Percentiles rank a stretch among this genome's conserved stretches.
phyloP scores from a whole-genome alignment of 306 rosid species.

The Coriaria nepalensis region DNA sequence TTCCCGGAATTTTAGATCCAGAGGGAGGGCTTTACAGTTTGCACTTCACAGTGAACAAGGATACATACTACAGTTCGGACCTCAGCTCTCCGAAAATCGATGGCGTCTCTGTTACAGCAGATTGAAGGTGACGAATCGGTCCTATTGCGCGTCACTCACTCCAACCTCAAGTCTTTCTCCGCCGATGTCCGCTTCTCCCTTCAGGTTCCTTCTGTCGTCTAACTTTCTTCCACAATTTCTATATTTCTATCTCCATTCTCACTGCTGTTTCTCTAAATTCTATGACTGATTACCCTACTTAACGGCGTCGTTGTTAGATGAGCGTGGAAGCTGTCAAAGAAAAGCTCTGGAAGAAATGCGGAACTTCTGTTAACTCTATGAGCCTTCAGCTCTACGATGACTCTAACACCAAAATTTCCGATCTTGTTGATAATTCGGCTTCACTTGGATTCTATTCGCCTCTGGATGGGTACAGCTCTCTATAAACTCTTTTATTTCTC shows the following conservation, averaged over 20 bases:
- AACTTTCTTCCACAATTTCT: not conserved
- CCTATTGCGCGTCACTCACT: conserved; percentile 49
- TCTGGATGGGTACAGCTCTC: conserved; percentile 43
- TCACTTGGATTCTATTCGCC: conserved; percentile 75
- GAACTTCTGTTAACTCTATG: conserved; percentile 69
- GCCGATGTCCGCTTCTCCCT: conserved; percentile 61
- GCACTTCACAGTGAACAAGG: too few relatives aligned
- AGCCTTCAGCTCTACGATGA: conserved; percentile 62
- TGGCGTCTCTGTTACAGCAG: conserved; percentile 48
- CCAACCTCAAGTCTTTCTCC: conserved; percentile 62
- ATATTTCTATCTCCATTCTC: not conserved
- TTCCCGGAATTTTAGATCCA: too few relatives aligned
- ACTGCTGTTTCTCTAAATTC: not conserved
- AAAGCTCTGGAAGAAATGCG: conserved; percentile 74
- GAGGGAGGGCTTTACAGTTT: too few relatives aligned
- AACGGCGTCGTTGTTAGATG: conserved; percentile 16
- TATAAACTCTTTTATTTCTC: not conserved
- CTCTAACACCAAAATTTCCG: conserved; percentile 38
- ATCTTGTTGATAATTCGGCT: conserved; percentile 42
- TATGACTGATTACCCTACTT: too few relatives aligned
- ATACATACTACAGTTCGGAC: too few relatives aligned
- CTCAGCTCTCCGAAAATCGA: not conserved
- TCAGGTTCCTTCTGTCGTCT: conserved; percentile 23
- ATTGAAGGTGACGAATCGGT: conserved; percentile 55
- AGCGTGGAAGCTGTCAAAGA: conserved; percentile 65